A percentile compares a stretch with the other conserved stretches of the same genome.
Conservation (phyloP, 2,329 filamentous ascomycete species). For the Raffaelea albimanens region DNA sequence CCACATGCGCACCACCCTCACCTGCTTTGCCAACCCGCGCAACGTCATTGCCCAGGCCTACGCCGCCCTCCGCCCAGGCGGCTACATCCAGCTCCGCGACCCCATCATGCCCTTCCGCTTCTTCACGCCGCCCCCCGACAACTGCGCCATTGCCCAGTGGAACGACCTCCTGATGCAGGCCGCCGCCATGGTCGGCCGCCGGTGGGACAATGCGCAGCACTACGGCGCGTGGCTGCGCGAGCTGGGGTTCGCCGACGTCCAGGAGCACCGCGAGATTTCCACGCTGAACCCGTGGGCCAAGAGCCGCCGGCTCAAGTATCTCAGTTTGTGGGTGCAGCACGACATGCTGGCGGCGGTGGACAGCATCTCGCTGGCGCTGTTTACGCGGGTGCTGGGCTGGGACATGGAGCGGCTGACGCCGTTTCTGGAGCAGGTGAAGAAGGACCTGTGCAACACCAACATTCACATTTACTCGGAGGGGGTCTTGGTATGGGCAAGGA, state of each 20-base stretch:
- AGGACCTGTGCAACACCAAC: conserved; percentile 14
- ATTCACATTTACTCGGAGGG: conserved; percentile 17
- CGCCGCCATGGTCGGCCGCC: conserved; percentile 12
- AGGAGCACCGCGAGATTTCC: conserved; percentile 12
- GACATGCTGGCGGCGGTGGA: conserved; percentile 16
- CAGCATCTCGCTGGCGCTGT: conserved; percentile 17
- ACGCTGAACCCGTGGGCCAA: conserved; percentile 17
- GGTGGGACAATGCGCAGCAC: conserved; percentile 14
- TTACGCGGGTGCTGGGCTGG: conserved; percentile 17
- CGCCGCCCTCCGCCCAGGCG: conserved; percentile 13
- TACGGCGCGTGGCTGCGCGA: conserved; percentile 14
- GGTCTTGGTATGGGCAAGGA: background rate
- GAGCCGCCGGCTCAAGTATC: conserved; percentile 14
- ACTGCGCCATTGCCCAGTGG: conserved; percentile 16
- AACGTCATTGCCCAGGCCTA: conserved; percentile 14
- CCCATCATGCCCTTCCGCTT: conserved; percentile 17
- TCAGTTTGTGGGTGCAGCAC: conserved; percentile 15
- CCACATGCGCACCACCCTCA: conserved; percentile 17
- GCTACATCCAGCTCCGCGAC: conserved; percentile 18
- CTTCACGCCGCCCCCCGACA: conserved; percentile 13
- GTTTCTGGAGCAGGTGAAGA: conserved; percentile 14
- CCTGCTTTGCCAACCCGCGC: conserved; percentile 15
- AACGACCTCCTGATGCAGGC: conserved; percentile 14
- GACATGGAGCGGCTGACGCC: conserved; percentile 7
- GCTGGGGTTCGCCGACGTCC: conserved; percentile 14